Evolutionary conservation across 768 basidiomycete species (phyloP).

Genomic region (Hypsizygus marmoreus): DNA sequence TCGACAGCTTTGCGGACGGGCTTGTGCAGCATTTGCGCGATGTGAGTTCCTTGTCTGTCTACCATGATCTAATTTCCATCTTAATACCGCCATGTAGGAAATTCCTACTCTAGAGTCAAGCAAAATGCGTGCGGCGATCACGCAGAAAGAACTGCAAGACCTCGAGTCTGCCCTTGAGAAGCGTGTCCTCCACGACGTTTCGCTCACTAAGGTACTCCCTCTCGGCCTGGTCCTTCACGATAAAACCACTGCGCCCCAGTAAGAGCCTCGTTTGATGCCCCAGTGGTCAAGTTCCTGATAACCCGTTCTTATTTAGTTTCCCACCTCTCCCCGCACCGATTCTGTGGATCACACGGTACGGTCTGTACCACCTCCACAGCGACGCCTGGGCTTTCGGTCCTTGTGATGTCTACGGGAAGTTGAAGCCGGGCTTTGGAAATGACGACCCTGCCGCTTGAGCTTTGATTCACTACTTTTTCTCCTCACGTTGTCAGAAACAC

Average conservation of each 20-base stretch:
- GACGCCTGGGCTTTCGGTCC: slow-evolving; percentile 34
- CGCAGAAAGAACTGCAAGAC: slow-evolving; percentile 24
- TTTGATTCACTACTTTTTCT: background rate
- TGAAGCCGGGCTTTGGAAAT: slow-evolving; percentile 7
- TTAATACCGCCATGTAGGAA: slow-evolving; percentile 24
- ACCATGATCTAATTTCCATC: too few species aligned
- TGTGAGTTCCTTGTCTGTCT: slow-evolving; percentile 13
- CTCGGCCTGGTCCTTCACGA: slow-evolving; percentile 20
- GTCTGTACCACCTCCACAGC: slow-evolving; percentile 24
- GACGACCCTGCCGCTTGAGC: background rate
- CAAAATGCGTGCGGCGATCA: slow-evolving; percentile 25
- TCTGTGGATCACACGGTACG: slow-evolving; percentile 23
- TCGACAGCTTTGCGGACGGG: slow-evolving; percentile 27
- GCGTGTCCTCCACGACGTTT: slow-evolving; percentile 17
- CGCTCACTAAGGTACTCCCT: slow-evolving; percentile 25
- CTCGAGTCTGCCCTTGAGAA: slow-evolving; percentile 22
- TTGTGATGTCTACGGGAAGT: slow-evolving; percentile 26
- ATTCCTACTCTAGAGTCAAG: slow-evolving; percentile 25
- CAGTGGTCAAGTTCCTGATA: too few species aligned
- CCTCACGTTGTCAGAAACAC: too few species aligned
- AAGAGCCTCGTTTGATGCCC: background rate
- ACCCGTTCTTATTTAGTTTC: slow-evolving; percentile 20
- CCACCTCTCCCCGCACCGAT: slow-evolving; percentile 27
- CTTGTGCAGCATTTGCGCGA: slow-evolving; percentile 28
- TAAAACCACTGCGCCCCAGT: slow-evolving; percentile 25